Base-by-base conservation (phyloP, 495 filamentous ascomycete genomes). In the Lophium mytilinum region DNA sequence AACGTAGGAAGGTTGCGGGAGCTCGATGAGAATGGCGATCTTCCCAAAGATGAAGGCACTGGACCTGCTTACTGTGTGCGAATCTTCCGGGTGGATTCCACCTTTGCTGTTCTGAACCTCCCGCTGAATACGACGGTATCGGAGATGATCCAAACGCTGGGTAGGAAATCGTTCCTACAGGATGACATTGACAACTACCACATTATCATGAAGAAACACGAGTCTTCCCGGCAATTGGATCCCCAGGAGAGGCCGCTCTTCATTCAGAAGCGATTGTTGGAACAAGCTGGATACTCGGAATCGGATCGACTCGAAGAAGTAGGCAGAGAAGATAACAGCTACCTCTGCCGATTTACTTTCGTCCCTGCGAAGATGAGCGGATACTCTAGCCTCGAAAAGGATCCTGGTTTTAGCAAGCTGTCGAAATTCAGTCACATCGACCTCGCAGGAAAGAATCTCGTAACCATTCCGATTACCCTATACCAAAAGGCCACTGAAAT, bases 301-400 rank as follows among this genome's bases (percentile, higher is more conserved):
- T 83, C 81, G 19, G 94, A 99, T 67, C 81, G 81, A 39, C 82
- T 97, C 41, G 92, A 96, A 65, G 93, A 96, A 56, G 83, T 99
- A 51, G 93, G 93, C n/a, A 83, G 93, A 43, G 93, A 99, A 69
- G 93, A 99, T 70, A 94, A 96, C 70, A 92, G 90, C 64, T 97
- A 97, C 62, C 78, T 99, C 7, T 91, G 91, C 64, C 89, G 93
- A 8, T 97, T 97, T 72, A 87, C 90, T 21, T 99, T 97, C 68
- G 75, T 96, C 49, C 89, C 92, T 9, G 86, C 86, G 10, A 86
- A 89, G 57, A 83, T 95, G 64, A 89, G 83, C 69, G 88, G 88
- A n/a, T 90, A 87, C 68, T 80, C 77, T 56, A 87, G 75, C 72
- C 72, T 84, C 12, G 82, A 86, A 56, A 78, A 85, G 56, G 91